These are phyloP conservation scores for Penicillium simplicissimum DNA, from an alignment of 495 filamentous ascomycete genomes.

Conservation along the genomic window DNA sequence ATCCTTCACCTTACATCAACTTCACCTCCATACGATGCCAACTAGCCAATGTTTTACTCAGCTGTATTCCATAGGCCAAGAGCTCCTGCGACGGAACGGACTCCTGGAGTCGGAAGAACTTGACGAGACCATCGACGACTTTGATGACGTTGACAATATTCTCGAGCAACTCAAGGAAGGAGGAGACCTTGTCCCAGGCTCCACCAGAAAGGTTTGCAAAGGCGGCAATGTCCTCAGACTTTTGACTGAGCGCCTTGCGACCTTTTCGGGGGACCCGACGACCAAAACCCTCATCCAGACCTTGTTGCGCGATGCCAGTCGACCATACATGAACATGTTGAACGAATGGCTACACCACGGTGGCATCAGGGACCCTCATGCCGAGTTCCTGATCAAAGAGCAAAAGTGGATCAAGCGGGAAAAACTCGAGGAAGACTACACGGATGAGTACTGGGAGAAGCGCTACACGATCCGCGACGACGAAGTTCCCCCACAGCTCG, in stretches of 20 bases:
- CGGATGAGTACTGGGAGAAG: slow-evolving; percentile 98
- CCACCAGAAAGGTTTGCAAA: slow-evolving; percentile 89
- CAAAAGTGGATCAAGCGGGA: slow-evolving; percentile 93
- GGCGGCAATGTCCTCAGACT: slow-evolving; percentile 86
- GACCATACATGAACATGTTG: slow-evolving; percentile 96
- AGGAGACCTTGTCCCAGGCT: slow-evolving; percentile 71
- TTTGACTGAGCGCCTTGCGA: slow-evolving; percentile 77
- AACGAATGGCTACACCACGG: slow-evolving; percentile 99
- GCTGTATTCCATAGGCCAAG: slow-evolving; percentile 80
- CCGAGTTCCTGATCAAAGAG: slow-evolving; percentile 92
- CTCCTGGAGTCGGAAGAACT: slow-evolving; percentile 77
- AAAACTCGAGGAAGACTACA: slow-evolving; percentile 91
- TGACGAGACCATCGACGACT: slow-evolving; percentile 79
- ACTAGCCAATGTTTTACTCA: slow-evolving; percentile 89
- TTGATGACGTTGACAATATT: slow-evolving; percentile 84
- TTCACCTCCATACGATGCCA: slow-evolving; percentile 87
- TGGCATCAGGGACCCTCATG: slow-evolving; percentile 90
- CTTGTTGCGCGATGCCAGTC: slow-evolving; percentile 81
- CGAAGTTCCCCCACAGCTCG: slow-evolving; percentile 89
- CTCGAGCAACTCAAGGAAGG: slow-evolving; percentile 78
- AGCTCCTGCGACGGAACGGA: slow-evolving; percentile 83
- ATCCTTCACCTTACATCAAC: slow-evolving; percentile 84
- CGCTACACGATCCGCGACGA: slow-evolving; percentile 90
- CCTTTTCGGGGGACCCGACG: slow-evolving; percentile 90
- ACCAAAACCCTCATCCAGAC: slow-evolving; percentile 77